Evolutionary conservation across 108 stramenopile species (phyloP).

Genomic region (Cyclotella atomus): DNA sequence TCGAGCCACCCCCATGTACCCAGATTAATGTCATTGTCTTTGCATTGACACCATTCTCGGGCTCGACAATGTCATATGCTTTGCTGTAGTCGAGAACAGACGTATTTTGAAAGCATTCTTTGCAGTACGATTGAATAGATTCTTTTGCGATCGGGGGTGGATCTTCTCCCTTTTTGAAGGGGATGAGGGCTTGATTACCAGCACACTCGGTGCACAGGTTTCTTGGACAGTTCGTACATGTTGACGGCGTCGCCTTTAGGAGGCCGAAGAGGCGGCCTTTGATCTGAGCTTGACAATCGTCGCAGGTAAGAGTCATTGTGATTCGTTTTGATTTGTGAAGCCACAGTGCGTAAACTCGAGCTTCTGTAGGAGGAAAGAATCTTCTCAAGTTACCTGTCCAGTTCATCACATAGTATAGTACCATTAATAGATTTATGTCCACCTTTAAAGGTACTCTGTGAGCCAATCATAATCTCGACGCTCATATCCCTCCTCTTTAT

Average conservation of each 20-base stretch:
- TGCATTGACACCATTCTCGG: conserved; percentile 4
- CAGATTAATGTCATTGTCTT: conserved; percentile 38
- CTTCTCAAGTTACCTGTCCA: too few species aligned
- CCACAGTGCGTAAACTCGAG: too few species aligned
- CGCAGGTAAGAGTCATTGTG: conserved; percentile 4
- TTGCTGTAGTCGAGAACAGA: conserved; percentile 54
- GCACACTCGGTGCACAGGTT: conserved; percentile 19
- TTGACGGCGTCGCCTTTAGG: background rate
- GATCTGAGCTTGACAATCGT: conserved; percentile 26
- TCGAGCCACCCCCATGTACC: conserved; percentile 53
- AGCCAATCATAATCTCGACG: too few species aligned
- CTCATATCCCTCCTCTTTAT: background rate
- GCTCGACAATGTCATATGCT: conserved; percentile 46
- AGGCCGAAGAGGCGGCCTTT: conserved; percentile 8
- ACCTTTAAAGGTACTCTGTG: too few species aligned
- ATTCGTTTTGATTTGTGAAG: too few species aligned
- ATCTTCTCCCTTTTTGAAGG: conserved; percentile 15
- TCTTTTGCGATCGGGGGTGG: conserved; percentile 10
- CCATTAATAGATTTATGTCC: too few species aligned
- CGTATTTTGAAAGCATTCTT: conserved; percentile 44
- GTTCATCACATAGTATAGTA: too few species aligned
- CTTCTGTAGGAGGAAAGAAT: too few species aligned
- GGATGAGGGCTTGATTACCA: conserved; percentile 26
- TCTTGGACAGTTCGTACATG: conserved; percentile 8
- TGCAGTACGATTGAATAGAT: conserved; percentile 49